Base-by-base conservation (phyloP, 768 basidiomycete species). In the Tulasnella sp. region DNA sequence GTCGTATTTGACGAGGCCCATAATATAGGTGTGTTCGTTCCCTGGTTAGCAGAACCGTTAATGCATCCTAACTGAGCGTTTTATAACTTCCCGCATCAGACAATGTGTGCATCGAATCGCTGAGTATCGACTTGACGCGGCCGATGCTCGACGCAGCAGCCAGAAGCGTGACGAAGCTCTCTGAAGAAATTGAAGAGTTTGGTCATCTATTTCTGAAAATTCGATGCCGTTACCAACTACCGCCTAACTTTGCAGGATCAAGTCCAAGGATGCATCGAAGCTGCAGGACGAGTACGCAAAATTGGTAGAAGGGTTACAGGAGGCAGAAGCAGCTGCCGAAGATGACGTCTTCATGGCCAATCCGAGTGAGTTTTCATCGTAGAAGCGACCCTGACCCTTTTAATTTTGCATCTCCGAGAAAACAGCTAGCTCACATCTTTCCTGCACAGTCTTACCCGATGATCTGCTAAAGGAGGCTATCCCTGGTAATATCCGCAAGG, bases 1-100 rank as follows among this genome's bases (percentile, higher is more conserved):
- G 92, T 99, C 41, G 96, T 99, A 1, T 99, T 99, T 67, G 96
- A 99, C 67, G 96, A 99, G 69, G 96, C 96, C 15, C 96, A 99
- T 71, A 99, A 99, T 69, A 99, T 99, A 53, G 93, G 93, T 92
- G 65, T 59, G 77, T 63, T 25, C 19, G 17, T 58, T 55, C 51
- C 54, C 41, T n/a, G n/a, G n/a, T n/a, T n/a, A n/a, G n/a, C n/a
- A n/a, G n/a, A 41, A 56, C 31, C 54, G 53, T 31, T 30, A 15
- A 48, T 11, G 15, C 5, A 5, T 3, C 11, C 15, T 25, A 25
- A 31, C n/a, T 17, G 12, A 3, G 27, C 21, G 42, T 21, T 24
- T 43, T 34, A 24, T 17, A 22, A 2, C 30, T 50, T 22, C 43
- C 31, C 54, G 34, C 22, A 30, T 24, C 63, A 85, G 94, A 99